phyloP scores from a whole-genome alignment of 2,329 filamentous ascomycete genomes.

The Xylariaceae sp. region DNA sequence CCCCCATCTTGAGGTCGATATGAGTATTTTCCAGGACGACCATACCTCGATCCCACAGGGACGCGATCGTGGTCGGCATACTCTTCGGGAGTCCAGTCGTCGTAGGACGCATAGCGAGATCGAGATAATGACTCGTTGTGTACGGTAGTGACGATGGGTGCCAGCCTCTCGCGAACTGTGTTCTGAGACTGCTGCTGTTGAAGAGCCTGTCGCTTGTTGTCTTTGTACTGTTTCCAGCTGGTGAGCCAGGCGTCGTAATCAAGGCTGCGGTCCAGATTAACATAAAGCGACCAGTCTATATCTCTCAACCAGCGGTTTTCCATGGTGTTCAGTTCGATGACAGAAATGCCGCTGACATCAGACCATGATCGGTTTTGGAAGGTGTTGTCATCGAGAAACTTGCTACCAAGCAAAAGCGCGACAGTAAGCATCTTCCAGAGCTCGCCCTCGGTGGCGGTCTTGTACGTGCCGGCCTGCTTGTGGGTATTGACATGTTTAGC shows the following conservation, averaged over 20 bases:
- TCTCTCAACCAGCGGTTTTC: constrained; percentile 84
- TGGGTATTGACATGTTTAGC: constrained; percentile 77
- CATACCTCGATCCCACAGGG: constrained; percentile 39
- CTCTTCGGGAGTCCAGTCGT: constrained; percentile 51
- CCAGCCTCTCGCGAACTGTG: constrained; percentile 45
- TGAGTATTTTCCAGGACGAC: constrained; percentile 21
- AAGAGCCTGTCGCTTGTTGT: constrained; percentile 40
- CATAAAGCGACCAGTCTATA: constrained; percentile 81
- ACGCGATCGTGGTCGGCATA: constrained; percentile 50
- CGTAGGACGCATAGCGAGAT: constrained; percentile 35
- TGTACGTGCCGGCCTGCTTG: constrained; percentile 52
- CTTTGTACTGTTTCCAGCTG: constrained; percentile 57
- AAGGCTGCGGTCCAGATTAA: constrained; percentile 74
- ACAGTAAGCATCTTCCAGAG: constrained; percentile 87
- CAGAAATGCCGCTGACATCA: constrained; percentile 85
- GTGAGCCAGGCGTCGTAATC: constrained; percentile 62
- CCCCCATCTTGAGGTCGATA: constrained; percentile 45
- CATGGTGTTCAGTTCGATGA: constrained; percentile 76
- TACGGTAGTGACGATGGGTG: constrained; percentile 45
- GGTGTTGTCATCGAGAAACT: constrained; percentile 94
- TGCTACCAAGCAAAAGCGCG: constrained; percentile 81
- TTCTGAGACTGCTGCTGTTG: constrained; percentile 39
- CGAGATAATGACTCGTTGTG: constrained; percentile 36
- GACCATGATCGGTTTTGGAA: constrained; percentile 98
- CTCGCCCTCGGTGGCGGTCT: constrained; percentile 59